These are phyloP conservation scores for Chalaropsis ovoidea DNA, from an alignment of 2,329 filamentous ascomycete species.

Conservation along the genomic window DNA sequence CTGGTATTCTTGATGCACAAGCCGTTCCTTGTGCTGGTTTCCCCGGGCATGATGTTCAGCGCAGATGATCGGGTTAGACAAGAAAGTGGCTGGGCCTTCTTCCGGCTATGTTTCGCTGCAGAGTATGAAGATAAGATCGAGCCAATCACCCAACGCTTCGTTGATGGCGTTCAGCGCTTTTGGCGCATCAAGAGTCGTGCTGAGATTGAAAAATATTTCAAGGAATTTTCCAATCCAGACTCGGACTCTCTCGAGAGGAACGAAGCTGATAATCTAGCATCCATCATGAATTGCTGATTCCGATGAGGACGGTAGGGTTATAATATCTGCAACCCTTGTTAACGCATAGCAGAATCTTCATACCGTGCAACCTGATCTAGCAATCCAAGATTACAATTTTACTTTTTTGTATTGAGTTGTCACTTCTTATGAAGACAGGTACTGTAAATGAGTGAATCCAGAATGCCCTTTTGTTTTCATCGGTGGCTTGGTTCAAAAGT, in stretches of 20 bases:
- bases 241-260: conserved; percentile 27
- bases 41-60: conserved; percentile 64
- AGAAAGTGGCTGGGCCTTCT: conserved; percentile 58
- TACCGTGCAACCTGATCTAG: not conserved
- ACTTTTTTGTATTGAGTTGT: conserved; percentile 22
- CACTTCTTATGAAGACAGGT: conserved; percentile 15
- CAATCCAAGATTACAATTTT: not conserved
- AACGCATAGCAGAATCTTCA: too few species aligned
- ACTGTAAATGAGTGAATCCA: conserved; percentile 19
- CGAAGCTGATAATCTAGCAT: conserved; percentile 30
- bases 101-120: conserved; percentile 75
- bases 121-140: conserved; percentile 62
- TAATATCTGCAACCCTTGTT: too few species aligned
- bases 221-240: conserved; percentile 29
- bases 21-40: conserved; percentile 59
- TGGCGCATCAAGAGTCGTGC: conserved; percentile 61
- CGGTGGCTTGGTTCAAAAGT: conserved; percentile 3
- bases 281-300: conserved; percentile 30
- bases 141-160: conserved; percentile 52
- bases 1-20: conserved; percentile 61
- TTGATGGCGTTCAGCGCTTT: conserved; percentile 60
- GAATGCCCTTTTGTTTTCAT: conserved; percentile 14
- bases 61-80: conserved; percentile 50
- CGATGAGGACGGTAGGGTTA: not conserved
- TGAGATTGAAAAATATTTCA: conserved; percentile 54